Evolutionary conservation across 192 early-diverging fungal genomes (phyloP), one percentile per base, ranked within the genome.

Genomic region (Backusella luteola): DNA sequence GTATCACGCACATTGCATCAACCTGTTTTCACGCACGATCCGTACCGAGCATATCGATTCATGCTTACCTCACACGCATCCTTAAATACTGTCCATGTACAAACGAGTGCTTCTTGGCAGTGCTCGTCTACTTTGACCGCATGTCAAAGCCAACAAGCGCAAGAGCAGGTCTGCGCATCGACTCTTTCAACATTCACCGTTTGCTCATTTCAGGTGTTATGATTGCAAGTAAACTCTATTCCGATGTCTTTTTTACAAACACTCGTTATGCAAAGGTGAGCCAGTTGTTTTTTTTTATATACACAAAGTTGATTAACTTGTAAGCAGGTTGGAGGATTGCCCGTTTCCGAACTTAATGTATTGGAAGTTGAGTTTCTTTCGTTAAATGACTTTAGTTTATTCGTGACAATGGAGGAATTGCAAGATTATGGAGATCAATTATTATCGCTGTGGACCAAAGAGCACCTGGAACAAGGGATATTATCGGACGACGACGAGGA

Each of bases 221-320:
- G 88, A 87, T 97, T n/a, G 89, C 93, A 34, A 90, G 93, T 66
- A 98, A 98, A 79, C 95, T 93, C 80, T 95, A 94, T 76, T 93
- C 91, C 0, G 97, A 98, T 80, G 90, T 98, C 36, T 98, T 98
- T 75, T 98, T 93, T 80, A 96, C 96, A 66, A 98, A 97, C 76
- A 90, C 94, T 34, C 91, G 96, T 59, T 96, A 96, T 77, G 93
- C 94, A 67, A 91, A 91, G 86, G 88, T 89, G 36, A 36, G 49
- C 29, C 15, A 1, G 9, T 44, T 15, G 9, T 44, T 42, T 44
- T 44, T 44, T 44, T 44, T 49, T 32, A 32, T 32, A 32, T 0
- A 32, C 1, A 32, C 29, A 32, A 32, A 32, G 29, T 32, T 32
- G 29, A 32, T 32, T 32, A 32, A 32, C 15, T 71, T n/a, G 66